Evolutionary conservation across 2,329 filamentous ascomycete genomes (phyloP).

Genomic region (Xylaria hypoxylon): DNA sequence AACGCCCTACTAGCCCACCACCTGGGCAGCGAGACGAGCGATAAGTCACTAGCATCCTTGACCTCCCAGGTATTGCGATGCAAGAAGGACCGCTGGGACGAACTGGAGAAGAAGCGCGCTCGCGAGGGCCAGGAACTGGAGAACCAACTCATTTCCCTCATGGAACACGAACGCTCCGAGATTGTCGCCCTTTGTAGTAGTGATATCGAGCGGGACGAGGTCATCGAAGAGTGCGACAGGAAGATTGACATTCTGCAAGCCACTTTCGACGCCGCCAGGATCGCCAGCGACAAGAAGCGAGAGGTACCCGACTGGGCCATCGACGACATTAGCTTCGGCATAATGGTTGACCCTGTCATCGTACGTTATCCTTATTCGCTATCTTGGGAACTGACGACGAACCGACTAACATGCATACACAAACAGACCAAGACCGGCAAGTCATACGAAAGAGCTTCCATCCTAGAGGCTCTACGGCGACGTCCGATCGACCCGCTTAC

Average conservation of each 20-base stretch:
- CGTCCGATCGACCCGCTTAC: constrained; percentile 85
- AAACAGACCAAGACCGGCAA: constrained; percentile 82
- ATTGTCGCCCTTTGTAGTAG: constrained; percentile 47
- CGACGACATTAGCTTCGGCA: constrained; percentile 79
- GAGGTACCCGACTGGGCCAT: constrained; percentile 81
- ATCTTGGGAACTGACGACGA: background rate
- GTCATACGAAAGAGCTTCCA: constrained; percentile 87
- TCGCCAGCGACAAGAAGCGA: constrained; percentile 59
- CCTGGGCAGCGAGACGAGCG: constrained; percentile 71
- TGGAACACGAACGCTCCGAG: constrained; percentile 62
- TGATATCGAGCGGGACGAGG: constrained; percentile 58
- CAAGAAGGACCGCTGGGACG: constrained; percentile 89
- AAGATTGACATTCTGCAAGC: constrained; percentile 60
- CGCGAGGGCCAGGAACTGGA: constrained; percentile 70
- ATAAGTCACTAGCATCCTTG: constrained; percentile 76
- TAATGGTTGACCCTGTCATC: constrained; percentile 78
- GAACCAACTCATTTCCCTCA: constrained; percentile 65
- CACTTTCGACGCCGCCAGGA: constrained; percentile 65
- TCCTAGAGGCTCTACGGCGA: constrained; percentile 85
- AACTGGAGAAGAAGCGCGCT: constrained; percentile 71
- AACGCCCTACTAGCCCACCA: constrained; percentile 79
- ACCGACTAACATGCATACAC: constrained; percentile 10
- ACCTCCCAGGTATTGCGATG: constrained; percentile 80
- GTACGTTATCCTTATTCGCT: constrained; percentile 53
- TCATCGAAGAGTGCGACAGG: constrained; percentile 59